phyloP scores from a whole-genome alignment of 2,329 filamentous ascomycete genomes.

The Tolypocladium tundrense region DNA sequence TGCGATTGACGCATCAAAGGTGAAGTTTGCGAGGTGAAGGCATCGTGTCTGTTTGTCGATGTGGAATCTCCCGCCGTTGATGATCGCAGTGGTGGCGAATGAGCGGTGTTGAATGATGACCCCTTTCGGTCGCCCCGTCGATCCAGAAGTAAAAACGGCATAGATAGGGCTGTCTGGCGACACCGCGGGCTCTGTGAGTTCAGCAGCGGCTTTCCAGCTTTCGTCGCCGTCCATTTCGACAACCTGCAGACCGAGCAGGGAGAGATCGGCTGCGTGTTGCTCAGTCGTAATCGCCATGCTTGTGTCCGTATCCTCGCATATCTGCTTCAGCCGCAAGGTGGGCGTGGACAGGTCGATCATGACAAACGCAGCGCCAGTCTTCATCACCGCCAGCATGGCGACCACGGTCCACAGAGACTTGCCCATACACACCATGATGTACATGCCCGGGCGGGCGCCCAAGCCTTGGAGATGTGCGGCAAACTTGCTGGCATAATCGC shows the following conservation, averaged over 20 bases:
- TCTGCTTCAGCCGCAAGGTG: not conserved
- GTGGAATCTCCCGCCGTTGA: not conserved
- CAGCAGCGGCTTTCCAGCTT: not conserved
- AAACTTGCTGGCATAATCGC: conserved; percentile 1
- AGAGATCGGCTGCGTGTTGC: not conserved
- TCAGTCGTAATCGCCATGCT: conserved; percentile 1
- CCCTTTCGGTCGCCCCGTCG: conserved; percentile 38
- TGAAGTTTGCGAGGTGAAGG: conserved; percentile 8
- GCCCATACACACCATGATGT: not conserved
- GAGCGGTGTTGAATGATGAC: conserved; percentile 4
- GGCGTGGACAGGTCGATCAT: conserved; percentile 15
- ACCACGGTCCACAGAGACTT: conserved; percentile 1
- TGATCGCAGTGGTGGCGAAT: conserved; percentile 1
- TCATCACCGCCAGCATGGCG: conserved; percentile 9
- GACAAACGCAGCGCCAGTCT: conserved; percentile 20
- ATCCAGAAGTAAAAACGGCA: conserved; percentile 43
- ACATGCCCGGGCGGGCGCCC: not conserved
- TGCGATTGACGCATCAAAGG: conserved; percentile 8
- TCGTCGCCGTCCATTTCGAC: not conserved
- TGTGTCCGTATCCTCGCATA: conserved; percentile 1
- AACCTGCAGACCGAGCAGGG: not conserved
- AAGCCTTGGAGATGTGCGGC: conserved; percentile 2
- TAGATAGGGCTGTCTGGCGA: conserved; percentile 6
- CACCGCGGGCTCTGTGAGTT: not conserved
- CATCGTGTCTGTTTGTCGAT: not conserved